Percentiles rank a stretch among this genome's conserved stretches.
phyloP scores from a whole-genome alignment of 768 basidiomycete species.

The Chalciporus sphaerocephalus region DNA sequence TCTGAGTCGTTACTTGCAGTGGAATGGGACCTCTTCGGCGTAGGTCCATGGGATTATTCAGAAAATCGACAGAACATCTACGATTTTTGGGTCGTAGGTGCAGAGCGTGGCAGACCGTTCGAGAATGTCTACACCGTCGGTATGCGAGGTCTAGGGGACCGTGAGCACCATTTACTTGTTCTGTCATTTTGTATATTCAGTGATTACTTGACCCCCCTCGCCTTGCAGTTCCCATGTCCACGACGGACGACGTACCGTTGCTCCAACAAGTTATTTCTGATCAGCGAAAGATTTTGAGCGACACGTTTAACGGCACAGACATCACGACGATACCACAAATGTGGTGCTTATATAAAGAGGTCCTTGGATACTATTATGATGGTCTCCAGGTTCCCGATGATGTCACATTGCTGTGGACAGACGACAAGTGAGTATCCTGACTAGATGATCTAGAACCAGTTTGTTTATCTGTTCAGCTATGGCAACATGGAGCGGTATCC shows the following conservation, averaged over 20 bases:
- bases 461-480: not conserved
- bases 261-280: not conserved
- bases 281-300: not conserved
- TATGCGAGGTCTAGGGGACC: slow-evolving; percentile 19
- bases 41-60: slow-evolving; percentile 51
- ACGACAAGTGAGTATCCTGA: slow-evolving; percentile 1
- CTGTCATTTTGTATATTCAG: too few relatives aligned
- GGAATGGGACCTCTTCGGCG: slow-evolving; percentile 48
- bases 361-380: not conserved
- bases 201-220: too few relatives aligned
- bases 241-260: not conserved
- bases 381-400: slow-evolving; percentile 1
- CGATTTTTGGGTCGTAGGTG: slow-evolving; percentile 48
- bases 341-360: slow-evolving; percentile 1
- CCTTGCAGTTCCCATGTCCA: not conserved
- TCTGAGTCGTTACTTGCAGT: slow-evolving; percentile 17
- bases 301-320: slow-evolving; percentile 1
- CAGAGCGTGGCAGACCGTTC: slow-evolving; percentile 48
- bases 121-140: slow-evolving; percentile 66
- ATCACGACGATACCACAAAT: slow-evolving; percentile 1
- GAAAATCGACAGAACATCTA: slow-evolving; percentile 41
- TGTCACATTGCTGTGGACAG: not conserved
- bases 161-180: not conserved
- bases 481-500: slow-evolving; percentile 1
- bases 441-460: not conserved